Base-by-base conservation (phyloP, 176 grass and related monocot species). In the Bothriochloa decipiens region DNA sequence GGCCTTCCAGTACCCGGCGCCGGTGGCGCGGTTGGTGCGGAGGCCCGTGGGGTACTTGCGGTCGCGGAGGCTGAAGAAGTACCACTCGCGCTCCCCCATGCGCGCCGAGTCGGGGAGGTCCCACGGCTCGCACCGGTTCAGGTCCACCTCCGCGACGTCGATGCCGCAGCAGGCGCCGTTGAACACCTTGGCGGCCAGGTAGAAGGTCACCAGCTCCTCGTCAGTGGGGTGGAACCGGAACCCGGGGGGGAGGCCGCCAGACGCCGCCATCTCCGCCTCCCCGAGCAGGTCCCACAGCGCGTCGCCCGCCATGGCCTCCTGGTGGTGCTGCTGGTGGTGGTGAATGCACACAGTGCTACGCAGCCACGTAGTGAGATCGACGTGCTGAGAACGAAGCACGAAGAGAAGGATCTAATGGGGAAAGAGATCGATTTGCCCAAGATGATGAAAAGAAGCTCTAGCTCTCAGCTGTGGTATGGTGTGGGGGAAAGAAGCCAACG, bases 221-320 rank as follows among this genome's bases (percentile, higher is more conserved):
- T 99, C 96, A 20, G 96, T 99, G 1, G 96, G 96, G 83, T 99
- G 93, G 83, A 99, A 99, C 55, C 96, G 91, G 81, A 96, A 99
- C 18, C 96, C 96, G 1, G 96, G 96, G 13, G 96, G 96, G 1
- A 99, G 82, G 4, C 93, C 75, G 5, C 42, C 88, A 7, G 75
- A 52, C 20, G 84, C 92, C 14, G 86, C 89, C 70, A 83, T 81
- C 77, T 98, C 93, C 16, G 29, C 29, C 29, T 95, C 96, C 7
- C 85, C 91, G 3, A 92, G 72, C 27, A 99, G 80, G 45, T 96
- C 96, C 93, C 91, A 96, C 74, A 91, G 67, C 71, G 84, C 82
- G 36, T 97, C 95, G 20, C 90, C 87, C 87, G 88, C 87, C 89
- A 98, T 85, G 78, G 71, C 82, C 79, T 84, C 29, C 29, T 32